Conservation (phyloP, 768 basidiomycete species). For the Fibroporia radiculosa region DNA sequence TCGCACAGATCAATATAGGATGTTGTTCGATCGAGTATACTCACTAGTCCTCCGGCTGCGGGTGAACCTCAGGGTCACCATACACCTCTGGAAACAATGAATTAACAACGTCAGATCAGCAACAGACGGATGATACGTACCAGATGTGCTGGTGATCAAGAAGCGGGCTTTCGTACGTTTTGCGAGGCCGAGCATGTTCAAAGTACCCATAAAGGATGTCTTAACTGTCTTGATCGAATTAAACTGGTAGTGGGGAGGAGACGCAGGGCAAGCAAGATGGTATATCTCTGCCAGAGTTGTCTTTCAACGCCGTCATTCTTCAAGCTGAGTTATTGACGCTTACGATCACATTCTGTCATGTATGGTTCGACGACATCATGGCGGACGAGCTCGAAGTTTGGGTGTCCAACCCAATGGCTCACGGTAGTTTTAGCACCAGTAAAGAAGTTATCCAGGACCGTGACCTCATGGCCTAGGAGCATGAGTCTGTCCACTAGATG, state of each 20-base stretch:
- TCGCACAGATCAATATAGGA: conserved; percentile 11
- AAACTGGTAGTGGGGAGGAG: conserved; percentile 95
- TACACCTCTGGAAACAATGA: conserved; percentile 67
- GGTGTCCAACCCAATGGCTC: conserved; percentile 93
- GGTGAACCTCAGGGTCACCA: conserved; percentile 97
- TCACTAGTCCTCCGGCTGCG: conserved; percentile 92
- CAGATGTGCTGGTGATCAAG: conserved; percentile 91
- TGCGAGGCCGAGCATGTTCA: conserved; percentile 98
- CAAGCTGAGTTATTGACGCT: conserved; percentile 21
- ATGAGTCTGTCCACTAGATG: conserved; percentile 97
- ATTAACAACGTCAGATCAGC: neutral
- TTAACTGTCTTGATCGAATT: conserved; percentile 98
- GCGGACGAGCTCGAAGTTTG: conserved; percentile 96
- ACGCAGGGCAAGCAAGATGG: conserved; percentile 96
- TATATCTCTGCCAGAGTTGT: conserved; percentile 68
- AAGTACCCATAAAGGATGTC: conserved; percentile 95
- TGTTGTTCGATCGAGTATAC: conserved; percentile 21
- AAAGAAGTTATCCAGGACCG: conserved; percentile 98
- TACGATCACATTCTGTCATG: conserved; percentile 98
- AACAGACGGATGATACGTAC: conserved; percentile 33
- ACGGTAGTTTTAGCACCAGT: conserved; percentile 97
- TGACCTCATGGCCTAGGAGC: conserved; percentile 96
- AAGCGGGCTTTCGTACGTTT: conserved; percentile 97
- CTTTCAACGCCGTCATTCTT: neutral
- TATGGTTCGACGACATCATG: conserved; percentile 97